A percentile compares a stretch with the other conserved stretches of the same genome.
phyloP scores from a whole-genome alignment of 495 filamentous ascomycete species.

The Xylaria bambusicola region DNA sequence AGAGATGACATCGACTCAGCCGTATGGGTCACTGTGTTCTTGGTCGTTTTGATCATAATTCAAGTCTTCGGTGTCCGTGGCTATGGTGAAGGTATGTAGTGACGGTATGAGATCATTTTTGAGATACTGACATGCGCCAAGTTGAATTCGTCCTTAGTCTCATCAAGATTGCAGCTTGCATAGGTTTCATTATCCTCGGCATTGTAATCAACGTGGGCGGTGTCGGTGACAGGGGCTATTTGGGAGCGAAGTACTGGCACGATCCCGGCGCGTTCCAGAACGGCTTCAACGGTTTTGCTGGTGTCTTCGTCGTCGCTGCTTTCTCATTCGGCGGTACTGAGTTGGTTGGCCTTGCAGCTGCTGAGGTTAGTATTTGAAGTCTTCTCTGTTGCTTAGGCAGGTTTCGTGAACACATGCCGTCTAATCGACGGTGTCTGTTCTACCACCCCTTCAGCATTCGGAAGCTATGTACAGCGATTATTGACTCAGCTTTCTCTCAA shows the following conservation, averaged over 20 bases:
- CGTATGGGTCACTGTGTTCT: constrained; percentile 61
- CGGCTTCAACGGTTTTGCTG: constrained; percentile 68
- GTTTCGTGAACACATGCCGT: too few relatives aligned
- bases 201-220: constrained; percentile 54
- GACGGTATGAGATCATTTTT: constrained; percentile 22
- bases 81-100: constrained; percentile 47
- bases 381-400: too few relatives aligned
- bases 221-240: constrained; percentile 67
- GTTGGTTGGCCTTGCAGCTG: constrained; percentile 72
- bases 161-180: constrained; percentile 42
- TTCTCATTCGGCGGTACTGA: constrained; percentile 74
- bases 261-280: constrained; percentile 65
- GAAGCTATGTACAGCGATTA: neutral
- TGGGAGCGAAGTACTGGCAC: constrained; percentile 57
- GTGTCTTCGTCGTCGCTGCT: constrained; percentile 66
- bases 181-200: constrained; percentile 55
- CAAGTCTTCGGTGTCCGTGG: constrained; percentile 68
- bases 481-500: neutral
- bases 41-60: constrained; percentile 54
- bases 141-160: constrained; percentile 45
- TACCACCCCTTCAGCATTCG: too few relatives aligned
- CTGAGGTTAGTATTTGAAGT: constrained; percentile 48
- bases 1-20: constrained; percentile 41
- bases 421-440: too few relatives aligned
- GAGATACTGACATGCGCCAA: constrained; percentile 40